Conservation (phyloP, 768 basidiomycete genomes). For the Lyophyllum decastes region DNA sequence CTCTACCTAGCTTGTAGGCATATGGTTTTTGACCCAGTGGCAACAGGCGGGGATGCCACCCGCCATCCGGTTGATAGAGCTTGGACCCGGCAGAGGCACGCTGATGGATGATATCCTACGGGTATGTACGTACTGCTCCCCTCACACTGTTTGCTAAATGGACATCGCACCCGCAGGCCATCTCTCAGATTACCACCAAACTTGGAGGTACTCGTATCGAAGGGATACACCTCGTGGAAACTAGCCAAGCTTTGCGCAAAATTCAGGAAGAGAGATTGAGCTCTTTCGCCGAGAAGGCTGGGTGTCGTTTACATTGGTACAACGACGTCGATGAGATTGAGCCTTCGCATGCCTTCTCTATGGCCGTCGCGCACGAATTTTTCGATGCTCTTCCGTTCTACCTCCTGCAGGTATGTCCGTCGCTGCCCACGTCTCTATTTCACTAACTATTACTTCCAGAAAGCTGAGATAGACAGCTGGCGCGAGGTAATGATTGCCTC, state of each 20-base stretch:
- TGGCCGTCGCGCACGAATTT: slow-evolving; percentile 94
- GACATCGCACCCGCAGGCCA: slow-evolving; percentile 38
- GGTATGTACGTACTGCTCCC: slow-evolving; percentile 42
- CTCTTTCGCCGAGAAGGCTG: slow-evolving; percentile 25
- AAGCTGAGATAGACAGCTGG: slow-evolving; percentile 71
- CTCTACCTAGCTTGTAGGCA: slow-evolving; percentile 67
- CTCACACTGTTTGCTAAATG: not conserved
- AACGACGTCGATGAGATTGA: slow-evolving; percentile 70
- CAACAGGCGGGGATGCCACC: slow-evolving; percentile 46
- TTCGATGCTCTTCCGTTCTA: slow-evolving; percentile 96
- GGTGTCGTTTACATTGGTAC: slow-evolving; percentile 65
- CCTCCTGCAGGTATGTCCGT: slow-evolving; percentile 68
- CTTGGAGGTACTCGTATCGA: slow-evolving; percentile 31
- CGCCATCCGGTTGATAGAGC: slow-evolving; percentile 76
- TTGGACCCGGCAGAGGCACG: slow-evolving; percentile 94
- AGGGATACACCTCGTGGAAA: slow-evolving; percentile 80
- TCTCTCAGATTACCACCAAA: slow-evolving; percentile 46
- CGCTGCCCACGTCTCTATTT: not conserved
- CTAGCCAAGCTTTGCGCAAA: slow-evolving; percentile 63
- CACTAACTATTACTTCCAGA: slow-evolving; percentile 41
- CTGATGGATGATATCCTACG: slow-evolving; percentile 87
- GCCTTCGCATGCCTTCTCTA: slow-evolving; percentile 60
- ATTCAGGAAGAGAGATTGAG: slow-evolving; percentile 60
- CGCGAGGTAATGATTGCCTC: slow-evolving; percentile 80
- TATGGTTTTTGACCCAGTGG: slow-evolving; percentile 88